Conservation (phyloP, 148 eudicot genomes). For the Rhododendron griersonianum region DNA sequence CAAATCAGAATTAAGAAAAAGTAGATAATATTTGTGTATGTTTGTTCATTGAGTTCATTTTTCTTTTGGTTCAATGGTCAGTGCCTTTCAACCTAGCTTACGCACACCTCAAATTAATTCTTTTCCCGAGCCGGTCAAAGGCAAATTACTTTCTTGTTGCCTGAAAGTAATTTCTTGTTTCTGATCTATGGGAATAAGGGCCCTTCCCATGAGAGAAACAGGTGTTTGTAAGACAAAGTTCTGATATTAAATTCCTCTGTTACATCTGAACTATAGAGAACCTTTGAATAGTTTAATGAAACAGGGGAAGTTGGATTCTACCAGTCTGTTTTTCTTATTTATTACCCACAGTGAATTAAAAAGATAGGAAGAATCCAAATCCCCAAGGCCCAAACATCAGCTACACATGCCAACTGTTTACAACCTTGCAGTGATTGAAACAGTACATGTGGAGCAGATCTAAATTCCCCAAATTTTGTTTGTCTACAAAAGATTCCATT, state of each 20-base stretch:
- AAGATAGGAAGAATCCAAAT: background rate
- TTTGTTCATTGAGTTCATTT: background rate
- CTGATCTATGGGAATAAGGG: background rate
- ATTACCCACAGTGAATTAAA: background rate
- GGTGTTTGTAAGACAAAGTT: background rate
- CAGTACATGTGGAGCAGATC: constrained; percentile 8
- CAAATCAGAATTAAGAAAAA: background rate
- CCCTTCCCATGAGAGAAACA: background rate
- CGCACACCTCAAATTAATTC: too few species aligned
- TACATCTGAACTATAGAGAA: background rate
- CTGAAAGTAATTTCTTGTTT: too few species aligned
- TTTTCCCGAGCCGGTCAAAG: background rate
- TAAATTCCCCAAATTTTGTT: background rate
- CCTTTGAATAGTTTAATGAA: background rate
- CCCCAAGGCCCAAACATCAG: background rate
- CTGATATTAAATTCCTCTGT: background rate
- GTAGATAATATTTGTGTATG: background rate
- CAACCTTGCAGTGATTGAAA: background rate
- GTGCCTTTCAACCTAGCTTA: background rate
- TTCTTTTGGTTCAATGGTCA: too few species aligned
- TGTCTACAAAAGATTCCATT: background rate
- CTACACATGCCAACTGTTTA: constrained; percentile 8
- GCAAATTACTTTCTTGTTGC: too few species aligned
- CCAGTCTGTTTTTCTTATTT: background rate
- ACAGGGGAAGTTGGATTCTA: background rate